Evolutionary conservation across 495 filamentous ascomycete species (phyloP).

Genomic region (Lasiosphaeriaceae sp.): DNA sequence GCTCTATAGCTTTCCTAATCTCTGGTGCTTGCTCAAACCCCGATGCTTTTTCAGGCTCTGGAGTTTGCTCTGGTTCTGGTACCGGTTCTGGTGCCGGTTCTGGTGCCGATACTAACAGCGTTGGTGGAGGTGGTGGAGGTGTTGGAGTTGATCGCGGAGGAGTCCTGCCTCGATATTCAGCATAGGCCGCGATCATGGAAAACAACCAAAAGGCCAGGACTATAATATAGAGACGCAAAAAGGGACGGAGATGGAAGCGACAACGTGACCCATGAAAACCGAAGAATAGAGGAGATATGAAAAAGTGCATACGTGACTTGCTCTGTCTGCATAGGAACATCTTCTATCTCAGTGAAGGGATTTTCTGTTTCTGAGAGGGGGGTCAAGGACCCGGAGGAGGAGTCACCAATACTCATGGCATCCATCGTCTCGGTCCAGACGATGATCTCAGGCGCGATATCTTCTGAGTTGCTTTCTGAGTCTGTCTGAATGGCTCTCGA

Average conservation of each 20-base stretch:
- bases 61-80: not conserved
- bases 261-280: no score
- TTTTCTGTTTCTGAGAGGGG: not conserved
- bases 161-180: no score
- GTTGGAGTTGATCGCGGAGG: not conserved
- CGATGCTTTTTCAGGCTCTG: not conserved
- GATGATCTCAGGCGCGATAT: constrained; percentile 35
- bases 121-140: not conserved
- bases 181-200: no score
- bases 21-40: not conserved
- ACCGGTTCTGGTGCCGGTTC: not conserved
- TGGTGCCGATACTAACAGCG: not conserved
- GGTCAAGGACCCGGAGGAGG: constrained; percentile 7
- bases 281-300: no score
- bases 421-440: constrained; percentile 37
- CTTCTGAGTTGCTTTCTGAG: constrained; percentile 11
- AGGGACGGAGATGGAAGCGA: no score
- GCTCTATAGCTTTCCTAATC: no score
- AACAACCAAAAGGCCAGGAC: no score
- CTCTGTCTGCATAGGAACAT: no score
- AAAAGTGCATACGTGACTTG: no score
- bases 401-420: constrained; percentile 15
- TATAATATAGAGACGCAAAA: no score
- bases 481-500: not conserved
- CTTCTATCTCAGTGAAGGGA: no score